These are phyloP conservation scores for Darksidea phi DNA, from an alignment of 495 filamentous ascomycete genomes.

Conservation along the genomic window DNA sequence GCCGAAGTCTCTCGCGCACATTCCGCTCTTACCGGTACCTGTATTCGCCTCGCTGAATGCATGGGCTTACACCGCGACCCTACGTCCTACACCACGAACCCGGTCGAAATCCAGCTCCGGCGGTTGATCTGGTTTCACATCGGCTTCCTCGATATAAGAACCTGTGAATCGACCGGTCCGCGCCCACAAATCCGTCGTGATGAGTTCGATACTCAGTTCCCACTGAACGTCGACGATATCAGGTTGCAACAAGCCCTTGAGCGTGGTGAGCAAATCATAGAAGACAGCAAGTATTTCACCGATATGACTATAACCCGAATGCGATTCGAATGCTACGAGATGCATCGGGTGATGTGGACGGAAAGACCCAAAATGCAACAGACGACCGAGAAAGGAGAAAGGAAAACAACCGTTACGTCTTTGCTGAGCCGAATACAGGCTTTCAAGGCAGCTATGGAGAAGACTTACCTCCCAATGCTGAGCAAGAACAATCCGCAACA, in stretches of 20 bases:
- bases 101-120: conserved; percentile 70
- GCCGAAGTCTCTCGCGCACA: conserved; percentile 68
- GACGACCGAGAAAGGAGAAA: conserved; percentile 14
- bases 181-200: conserved; percentile 63
- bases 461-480: conserved; percentile 59
- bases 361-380: conserved; percentile 62
- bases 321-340: conserved; percentile 70
- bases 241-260: conserved; percentile 49
- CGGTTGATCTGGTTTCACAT: conserved; percentile 76
- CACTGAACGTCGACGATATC: conserved; percentile 65
- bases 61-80: conserved; percentile 76
- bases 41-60: conserved; percentile 70
- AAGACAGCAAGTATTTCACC: conserved; percentile 59
- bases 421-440: conserved; percentile 61
- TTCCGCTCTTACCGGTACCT: conserved; percentile 66
- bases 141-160: conserved; percentile 71
- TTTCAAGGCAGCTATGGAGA: conserved; percentile 57
- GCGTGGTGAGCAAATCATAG: conserved; percentile 36
- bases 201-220: conserved; percentile 69
- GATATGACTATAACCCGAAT: conserved; percentile 64
- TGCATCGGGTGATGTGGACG: conserved; percentile 64
- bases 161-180: conserved; percentile 74
- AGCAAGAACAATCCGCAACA: conserved; percentile 59
- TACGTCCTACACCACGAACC: conserved; percentile 56
- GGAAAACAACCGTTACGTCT: conserved; percentile 56